Conservation (phyloP, 164 flowering plant genomes). For the Cinnamomum micranthum region DNA sequence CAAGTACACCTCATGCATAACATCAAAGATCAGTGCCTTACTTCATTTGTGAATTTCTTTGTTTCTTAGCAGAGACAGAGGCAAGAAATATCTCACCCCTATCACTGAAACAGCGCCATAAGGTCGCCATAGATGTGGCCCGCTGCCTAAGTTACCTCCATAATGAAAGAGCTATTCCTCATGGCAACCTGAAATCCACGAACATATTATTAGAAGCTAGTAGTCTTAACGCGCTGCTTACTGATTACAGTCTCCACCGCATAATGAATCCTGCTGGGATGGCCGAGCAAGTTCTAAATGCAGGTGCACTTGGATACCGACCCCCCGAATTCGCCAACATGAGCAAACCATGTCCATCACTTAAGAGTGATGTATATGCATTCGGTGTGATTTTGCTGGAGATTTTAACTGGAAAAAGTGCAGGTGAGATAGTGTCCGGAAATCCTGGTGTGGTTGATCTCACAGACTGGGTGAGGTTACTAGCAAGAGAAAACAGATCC, state of each 20-base stretch:
- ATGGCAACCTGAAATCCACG: slow-evolving; percentile 75
- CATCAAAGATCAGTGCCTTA: background rate
- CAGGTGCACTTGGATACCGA: slow-evolving; percentile 71
- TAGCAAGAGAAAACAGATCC: slow-evolving; percentile 42
- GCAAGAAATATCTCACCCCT: slow-evolving; percentile 35
- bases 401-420: slow-evolving; percentile 59
- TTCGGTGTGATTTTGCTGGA: slow-evolving; percentile 70
- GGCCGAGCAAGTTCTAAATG: slow-evolving; percentile 62
- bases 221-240: slow-evolving; percentile 35
- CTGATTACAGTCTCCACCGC: slow-evolving; percentile 77
- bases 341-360: slow-evolving; percentile 64
- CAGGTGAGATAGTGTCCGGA: slow-evolving; percentile 51
- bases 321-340: slow-evolving; percentile 78
- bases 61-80: slow-evolving; percentile 36
- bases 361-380: slow-evolving; percentile 76
- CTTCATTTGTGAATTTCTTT: background rate
- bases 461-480: slow-evolving; percentile 63
- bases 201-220: slow-evolving; percentile 52
- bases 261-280: slow-evolving; percentile 66
- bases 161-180: slow-evolving; percentile 61
- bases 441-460: slow-evolving; percentile 48
- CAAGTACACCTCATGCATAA: too few relatives aligned
- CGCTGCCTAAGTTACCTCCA: slow-evolving; percentile 66
- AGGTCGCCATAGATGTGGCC: slow-evolving; percentile 50
- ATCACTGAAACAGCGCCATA: slow-evolving; percentile 40